Evolutionary conservation across 1,284 basidiomycete species (phyloP), one percentile per base, ranked within the genome.

Genomic region (Peniophora sp.): DNA sequence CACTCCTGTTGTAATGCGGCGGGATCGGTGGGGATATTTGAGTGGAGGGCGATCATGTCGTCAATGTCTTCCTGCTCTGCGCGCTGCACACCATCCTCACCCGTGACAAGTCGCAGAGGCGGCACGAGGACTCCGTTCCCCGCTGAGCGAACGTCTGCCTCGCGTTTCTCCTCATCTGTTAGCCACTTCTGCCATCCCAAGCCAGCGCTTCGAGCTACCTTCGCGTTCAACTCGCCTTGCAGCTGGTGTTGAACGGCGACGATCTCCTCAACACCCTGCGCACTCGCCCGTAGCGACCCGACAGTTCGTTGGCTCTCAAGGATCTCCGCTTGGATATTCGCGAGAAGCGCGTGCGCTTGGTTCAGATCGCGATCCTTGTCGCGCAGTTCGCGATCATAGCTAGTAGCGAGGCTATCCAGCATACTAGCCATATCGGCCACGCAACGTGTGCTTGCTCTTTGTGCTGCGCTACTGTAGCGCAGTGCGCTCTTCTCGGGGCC

Each of bases 121-220:
- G 59, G 24, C 20, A 48, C 45, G n/a, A 53, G 37, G 18, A 76
- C 69, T 2, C 83, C 83, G 48, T 74, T 71, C 1, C 78, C 72
- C 17, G 71, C 74, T 39, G 81, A 78, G 42, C 84, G 74, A 47
- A 87, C 74, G 1, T 63, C 66, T 53, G 72, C 77, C 67, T 94
- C 91, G 23, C 92, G 76, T 37, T 71, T 72, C 62, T 90, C 85
- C 67, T 97, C 90, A 52, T 88, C 87, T 57, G 83, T 81, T n/a
- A 89, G 69, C 92, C 94, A 97, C 60, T 87, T 87, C 62, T 94
- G 89, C 83, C 86, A 96, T 1, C 93, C 94, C n/a, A 87, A 63
- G 46, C 88, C 77, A 65, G 89, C 91, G 52, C 88, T 76, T 59
- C 80, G 79, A 22, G 83, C 85, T 80, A 96, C 87, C 66, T 89